Evolutionary conservation across 2,329 filamentous ascomycete genomes (phyloP).

Genomic region (Chaetomium olivaceum): DNA sequence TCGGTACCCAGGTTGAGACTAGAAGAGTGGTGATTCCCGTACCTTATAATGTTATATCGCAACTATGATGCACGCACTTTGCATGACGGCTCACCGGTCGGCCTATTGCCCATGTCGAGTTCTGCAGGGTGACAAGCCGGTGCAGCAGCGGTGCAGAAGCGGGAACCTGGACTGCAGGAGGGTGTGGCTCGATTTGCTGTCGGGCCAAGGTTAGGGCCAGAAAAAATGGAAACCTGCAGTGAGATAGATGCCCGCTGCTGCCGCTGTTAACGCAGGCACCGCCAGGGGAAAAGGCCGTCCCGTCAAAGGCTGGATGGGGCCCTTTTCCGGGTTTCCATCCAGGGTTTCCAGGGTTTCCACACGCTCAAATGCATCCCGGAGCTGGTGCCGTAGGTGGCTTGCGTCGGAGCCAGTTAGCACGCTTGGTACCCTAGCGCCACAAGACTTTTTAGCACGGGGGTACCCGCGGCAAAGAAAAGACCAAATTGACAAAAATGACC

Average conservation of each 20-base stretch:
- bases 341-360: too few species aligned
- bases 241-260: not conserved
- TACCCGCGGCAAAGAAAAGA: constrained; percentile 5
- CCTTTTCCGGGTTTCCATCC: constrained; percentile 20
- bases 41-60: constrained; percentile 1
- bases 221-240: not conserved
- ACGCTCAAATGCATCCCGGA: not conserved
- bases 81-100: constrained; percentile 24
- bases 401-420: constrained; percentile 1
- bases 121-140: constrained; percentile 15
- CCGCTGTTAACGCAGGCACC: constrained; percentile 13
- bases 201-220: not conserved
- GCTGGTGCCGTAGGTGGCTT: constrained; percentile 16
- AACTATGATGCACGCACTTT: constrained; percentile 5
- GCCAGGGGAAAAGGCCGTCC: constrained; percentile 8
- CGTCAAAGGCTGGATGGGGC: constrained; percentile 25
- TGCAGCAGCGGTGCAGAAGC: constrained; percentile 3
- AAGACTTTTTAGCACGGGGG: constrained; percentile 25
- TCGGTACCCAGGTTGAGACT: not conserved
- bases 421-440: constrained; percentile 10
- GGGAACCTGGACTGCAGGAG: constrained; percentile 17
- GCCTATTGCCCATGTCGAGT: not conserved
- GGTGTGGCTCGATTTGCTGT: not conserved
- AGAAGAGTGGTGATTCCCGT: constrained; percentile 9
- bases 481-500: not conserved